Evolutionary conservation across 371 early-diverging fungal genomes (phyloP).

Genomic region (Rhizoclosmatium hyalinum): DNA sequence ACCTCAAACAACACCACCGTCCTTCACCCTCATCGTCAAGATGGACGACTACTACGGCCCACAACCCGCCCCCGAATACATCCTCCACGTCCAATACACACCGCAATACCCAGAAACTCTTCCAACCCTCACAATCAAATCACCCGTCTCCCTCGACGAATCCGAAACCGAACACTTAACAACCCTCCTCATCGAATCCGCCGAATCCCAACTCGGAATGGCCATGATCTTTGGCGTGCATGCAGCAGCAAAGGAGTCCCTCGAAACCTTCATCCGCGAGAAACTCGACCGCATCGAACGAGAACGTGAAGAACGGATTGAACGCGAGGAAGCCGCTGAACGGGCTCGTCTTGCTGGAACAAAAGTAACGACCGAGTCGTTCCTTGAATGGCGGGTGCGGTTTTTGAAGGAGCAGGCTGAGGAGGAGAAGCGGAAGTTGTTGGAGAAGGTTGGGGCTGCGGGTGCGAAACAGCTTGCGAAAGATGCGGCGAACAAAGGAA

Average conservation of each 20-base stretch:
- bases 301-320: conserved; percentile 65
- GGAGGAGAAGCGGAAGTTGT: conserved; percentile 52
- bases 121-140: conserved; percentile 70
- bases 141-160: conserved; percentile 44
- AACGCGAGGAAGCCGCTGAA: conserved; percentile 80
- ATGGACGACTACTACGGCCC: conserved; percentile 46
- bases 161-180: conserved; percentile 58
- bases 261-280: conserved; percentile 68
- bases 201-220: conserved; percentile 80
- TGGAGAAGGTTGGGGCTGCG: conserved; percentile 42
- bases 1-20: conserved; percentile 47
- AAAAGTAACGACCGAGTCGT: conserved; percentile 78
- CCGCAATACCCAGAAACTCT: conserved; percentile 85
- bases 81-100: conserved; percentile 79
- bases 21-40: conserved; percentile 31
- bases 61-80: conserved; percentile 38
- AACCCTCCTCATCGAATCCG: conserved; percentile 54
- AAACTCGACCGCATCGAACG: conserved; percentile 61
- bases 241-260: conserved; percentile 74
- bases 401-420: conserved; percentile 79
- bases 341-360: conserved; percentile 83
- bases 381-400: conserved; percentile 76
- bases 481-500: conserved; percentile 25
- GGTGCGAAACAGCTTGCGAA: conserved; percentile 27
- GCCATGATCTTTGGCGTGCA: conserved; percentile 91